These are phyloP conservation scores for Syncephalastrum contaminatum DNA, from an alignment of 371 early-diverging fungal genomes.

Conservation along the genomic window DNA sequence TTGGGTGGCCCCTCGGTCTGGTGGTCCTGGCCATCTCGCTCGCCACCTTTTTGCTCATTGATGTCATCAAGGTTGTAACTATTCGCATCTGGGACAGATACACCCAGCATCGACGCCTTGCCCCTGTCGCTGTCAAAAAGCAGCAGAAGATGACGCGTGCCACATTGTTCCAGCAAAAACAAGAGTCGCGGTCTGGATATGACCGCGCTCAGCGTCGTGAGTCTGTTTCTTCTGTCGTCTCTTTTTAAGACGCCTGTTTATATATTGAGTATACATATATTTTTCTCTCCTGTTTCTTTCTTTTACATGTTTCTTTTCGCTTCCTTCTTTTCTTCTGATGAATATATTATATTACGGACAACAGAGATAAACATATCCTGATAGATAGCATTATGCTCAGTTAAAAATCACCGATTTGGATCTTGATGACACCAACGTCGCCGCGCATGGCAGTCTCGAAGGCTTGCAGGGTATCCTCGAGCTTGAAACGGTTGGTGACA, in stretches of 20 bases:
- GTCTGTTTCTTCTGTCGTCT: slow-evolving; percentile 29
- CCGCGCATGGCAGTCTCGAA: slow-evolving; percentile 13
- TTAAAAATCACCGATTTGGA: slow-evolving; percentile 24
- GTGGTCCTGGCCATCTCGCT: slow-evolving; percentile 68
- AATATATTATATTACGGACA: too few relatives aligned
- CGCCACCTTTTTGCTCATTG: slow-evolving; percentile 73
- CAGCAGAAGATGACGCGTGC: slow-evolving; percentile 8
- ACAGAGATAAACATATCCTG: too few relatives aligned
- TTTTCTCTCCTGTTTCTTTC: too few relatives aligned
- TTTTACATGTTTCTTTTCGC: background rate
- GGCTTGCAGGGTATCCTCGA: slow-evolving; percentile 17
- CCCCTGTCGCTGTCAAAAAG: slow-evolving; percentile 7
- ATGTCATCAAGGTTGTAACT: slow-evolving; percentile 80
- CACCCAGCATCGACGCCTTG: slow-evolving; percentile 1
- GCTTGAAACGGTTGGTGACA: slow-evolving; percentile 19
- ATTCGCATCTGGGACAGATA: slow-evolving; percentile 65
- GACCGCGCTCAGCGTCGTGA: slow-evolving; percentile 37
- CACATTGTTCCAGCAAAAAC: slow-evolving; percentile 18
- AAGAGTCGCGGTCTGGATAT: slow-evolving; percentile 29
- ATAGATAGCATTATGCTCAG: too few relatives aligned
- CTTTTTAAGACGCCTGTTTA: slow-evolving; percentile 19
- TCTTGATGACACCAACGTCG: slow-evolving; percentile 18
- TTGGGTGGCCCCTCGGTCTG: slow-evolving; percentile 58
- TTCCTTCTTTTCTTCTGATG: too few relatives aligned
- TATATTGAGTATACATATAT: too few relatives aligned